A percentile compares a stretch with the other conserved stretches of the same genome.
These are phyloP conservation scores for Pseudocercospora crystallina DNA, from an alignment of 2,329 filamentous ascomycete species.

Conservation along the genomic window DNA sequence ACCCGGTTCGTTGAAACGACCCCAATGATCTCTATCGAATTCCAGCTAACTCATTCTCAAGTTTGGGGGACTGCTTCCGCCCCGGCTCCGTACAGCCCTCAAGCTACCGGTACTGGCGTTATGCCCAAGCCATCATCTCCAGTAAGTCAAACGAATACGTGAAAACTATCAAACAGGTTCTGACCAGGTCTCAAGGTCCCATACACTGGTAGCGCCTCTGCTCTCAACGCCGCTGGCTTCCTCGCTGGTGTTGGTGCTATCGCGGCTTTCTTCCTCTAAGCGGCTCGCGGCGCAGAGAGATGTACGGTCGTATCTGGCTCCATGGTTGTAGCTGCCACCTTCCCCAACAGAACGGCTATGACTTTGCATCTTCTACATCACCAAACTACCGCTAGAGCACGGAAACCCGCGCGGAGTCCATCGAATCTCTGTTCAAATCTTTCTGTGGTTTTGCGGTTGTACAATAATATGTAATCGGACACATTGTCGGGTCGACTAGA, in stretches of 20 bases:
- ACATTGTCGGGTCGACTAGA: not conserved
- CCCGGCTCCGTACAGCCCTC: no score
- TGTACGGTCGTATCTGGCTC: conserved; percentile 15
- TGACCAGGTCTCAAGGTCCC: not conserved
- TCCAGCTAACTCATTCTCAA: no score
- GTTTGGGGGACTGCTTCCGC: no score
- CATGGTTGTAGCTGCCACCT: conserved; percentile 5
- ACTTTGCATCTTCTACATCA: conserved; percentile 13
- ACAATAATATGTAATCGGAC: conserved; percentile 2
- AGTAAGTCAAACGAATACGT: not conserved
- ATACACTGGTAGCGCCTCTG: conserved; percentile 24
- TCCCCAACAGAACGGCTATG: conserved; percentile 14
- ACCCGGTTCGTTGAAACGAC: no score
- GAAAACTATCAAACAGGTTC: not conserved
- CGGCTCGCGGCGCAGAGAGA: conserved; percentile 13
- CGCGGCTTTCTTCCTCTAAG: conserved; percentile 30
- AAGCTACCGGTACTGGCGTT: no score
- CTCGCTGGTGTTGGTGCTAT: conserved; percentile 27
- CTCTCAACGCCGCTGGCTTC: conserved; percentile 23
- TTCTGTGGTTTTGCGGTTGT: not conserved
- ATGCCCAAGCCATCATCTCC: no score
- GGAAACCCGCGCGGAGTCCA: no score
- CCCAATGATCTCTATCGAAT: no score
- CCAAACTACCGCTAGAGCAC: not conserved
- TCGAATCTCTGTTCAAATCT: no score